Evolutionary conservation across 208 protist genomes (phyloP), one percentile per base, ranked within the genome.

Genomic region (Phytomonas sp.): DNA sequence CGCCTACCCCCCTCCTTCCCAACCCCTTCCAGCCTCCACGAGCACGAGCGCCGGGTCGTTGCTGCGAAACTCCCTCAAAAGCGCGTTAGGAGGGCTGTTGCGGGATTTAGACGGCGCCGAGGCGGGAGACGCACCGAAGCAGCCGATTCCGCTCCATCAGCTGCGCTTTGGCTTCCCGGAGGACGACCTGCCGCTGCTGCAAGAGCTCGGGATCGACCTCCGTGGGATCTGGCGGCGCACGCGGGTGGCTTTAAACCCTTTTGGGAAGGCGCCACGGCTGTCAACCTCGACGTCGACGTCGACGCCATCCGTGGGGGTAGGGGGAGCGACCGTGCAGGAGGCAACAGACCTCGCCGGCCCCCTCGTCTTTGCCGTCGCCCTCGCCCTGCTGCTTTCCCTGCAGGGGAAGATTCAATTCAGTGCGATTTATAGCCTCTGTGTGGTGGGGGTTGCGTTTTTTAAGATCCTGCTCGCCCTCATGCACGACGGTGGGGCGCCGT

Each of bases 351-450:
- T 95, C 43, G 85, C 87, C 15, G 89, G 89, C 2, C 89, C 89
- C 2, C 51, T 92, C 26, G 46, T 93, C 31, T 91, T 95, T 40
- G 89, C 86, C 15, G 36, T 95, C 37, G 75, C 79, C 9, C 74
- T 95, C 29, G 89, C 87, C 20, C 66, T 87, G 9, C 29, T 93
- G 13, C 78, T 95, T 1, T 88, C 85, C 5, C 75, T 95, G 51
- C 87, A 80, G 6, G 84, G 86, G 20, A 91, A 88, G 59, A 76
- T 95, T 66, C 83, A 91, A 76, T 95, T 95, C 71, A 92, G 82
- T 69, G 84, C 84, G 33, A 88, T 93, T 64, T 95, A 95, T 69
- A 82, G 84, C 15, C 82, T 91, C 26, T 89, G 73, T 31, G 81
- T 95, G 9, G 26, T 91, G 53, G 89, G 89, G 30, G 76, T 91